Base-by-base conservation (phyloP, 768 basidiomycete genomes). In the Fomitopsis pulvina region DNA sequence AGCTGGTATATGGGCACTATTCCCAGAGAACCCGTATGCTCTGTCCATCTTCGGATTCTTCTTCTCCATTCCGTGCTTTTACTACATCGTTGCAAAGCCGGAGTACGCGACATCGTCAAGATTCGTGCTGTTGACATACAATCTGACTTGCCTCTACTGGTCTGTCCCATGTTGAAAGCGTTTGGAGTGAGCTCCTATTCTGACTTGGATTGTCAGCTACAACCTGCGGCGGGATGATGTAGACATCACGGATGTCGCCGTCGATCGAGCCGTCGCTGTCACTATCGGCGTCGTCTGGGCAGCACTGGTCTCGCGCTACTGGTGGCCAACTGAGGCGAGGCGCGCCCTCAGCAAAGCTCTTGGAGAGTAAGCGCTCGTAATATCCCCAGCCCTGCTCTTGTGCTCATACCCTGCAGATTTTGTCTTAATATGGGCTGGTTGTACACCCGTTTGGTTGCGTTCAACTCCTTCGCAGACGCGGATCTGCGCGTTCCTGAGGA, bases 301-400 rank as follows among this genome's bases (percentile, higher is more conserved):
- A 0, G 78, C 84, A 2, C 68, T 97, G 43, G 82, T 96, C 20
- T 92, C 90, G 4, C 73, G 91, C 41, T 85, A 86, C 54, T 92
- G 93, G 88, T 98, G 94, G 95, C 96, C 96, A 1, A 80, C 88
- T 8, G 94, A 96, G 60, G 96, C 96, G 0, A 72, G 95, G 41
- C 73, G 87, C 34, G 95, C 98, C 66, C 71, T 99, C 3, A 81
- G 85, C 41, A 83, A 81, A 53, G 85, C 81, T 0, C 74, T 98
- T 4, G 85, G 91, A 70, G 93, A 98, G 92, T 95, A 50, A 54
- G 83, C 70, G 9, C 2, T 25, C 4, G 3, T 32, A 22, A 26
- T 48, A 61, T 54, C 21, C n/a, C 27, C 20, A 48, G 29, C 32
- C 26, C 41, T 30, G 25, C 28, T 53, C 14, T 44, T 45, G 10